These are phyloP conservation scores for Botrytis sinoallii DNA, from an alignment of 2,329 filamentous ascomycete species.

Conservation along the genomic window DNA sequence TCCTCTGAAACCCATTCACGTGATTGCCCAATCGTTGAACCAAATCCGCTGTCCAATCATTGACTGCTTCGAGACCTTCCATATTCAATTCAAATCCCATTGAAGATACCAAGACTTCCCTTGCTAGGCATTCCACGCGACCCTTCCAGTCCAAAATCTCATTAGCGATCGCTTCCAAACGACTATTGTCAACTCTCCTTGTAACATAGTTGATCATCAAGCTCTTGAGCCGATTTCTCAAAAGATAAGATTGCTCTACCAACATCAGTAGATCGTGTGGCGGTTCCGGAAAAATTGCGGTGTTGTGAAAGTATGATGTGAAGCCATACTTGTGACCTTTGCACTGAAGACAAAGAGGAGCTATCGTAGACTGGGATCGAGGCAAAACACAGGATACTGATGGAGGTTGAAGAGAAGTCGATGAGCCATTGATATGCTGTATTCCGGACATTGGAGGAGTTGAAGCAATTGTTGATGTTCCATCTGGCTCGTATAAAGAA, in stretches of 20 bases:
- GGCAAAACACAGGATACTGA: neutral
- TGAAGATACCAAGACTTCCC: slow-evolving; percentile 21
- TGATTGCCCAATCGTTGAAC: slow-evolving; percentile 23
- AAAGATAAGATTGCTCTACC: slow-evolving; percentile 30
- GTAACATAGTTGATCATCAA: slow-evolving; percentile 29
- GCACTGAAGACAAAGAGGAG: slow-evolving; percentile 26
- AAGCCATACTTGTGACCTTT: slow-evolving; percentile 32
- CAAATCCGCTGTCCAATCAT: slow-evolving; percentile 24
- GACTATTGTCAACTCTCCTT: slow-evolving; percentile 19
- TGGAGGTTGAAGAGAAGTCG: neutral
- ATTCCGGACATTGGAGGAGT: slow-evolving; percentile 9
- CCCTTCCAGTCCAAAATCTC: slow-evolving; percentile 23
- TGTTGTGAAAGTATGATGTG: slow-evolving; percentile 34
- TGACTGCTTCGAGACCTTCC: slow-evolving; percentile 17
- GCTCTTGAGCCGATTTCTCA: slow-evolving; percentile 30
- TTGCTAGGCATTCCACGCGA: slow-evolving; percentile 22
- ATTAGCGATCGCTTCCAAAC: slow-evolving; percentile 17
- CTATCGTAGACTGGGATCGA: neutral
- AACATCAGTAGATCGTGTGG: slow-evolving; percentile 29
- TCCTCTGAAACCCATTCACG: slow-evolving; percentile 21
- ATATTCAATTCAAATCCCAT: slow-evolving; percentile 15
- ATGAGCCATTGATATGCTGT: neutral
- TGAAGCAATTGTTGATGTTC: slow-evolving; percentile 1
- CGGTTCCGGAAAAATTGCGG: slow-evolving; percentile 26
- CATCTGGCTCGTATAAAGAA: slow-evolving; percentile 13